A percentile compares a stretch with the other conserved stretches of the same genome.
Evolutionary conservation across 768 basidiomycete species (phyloP).

Genomic region (Nidularia pulvinata): DNA sequence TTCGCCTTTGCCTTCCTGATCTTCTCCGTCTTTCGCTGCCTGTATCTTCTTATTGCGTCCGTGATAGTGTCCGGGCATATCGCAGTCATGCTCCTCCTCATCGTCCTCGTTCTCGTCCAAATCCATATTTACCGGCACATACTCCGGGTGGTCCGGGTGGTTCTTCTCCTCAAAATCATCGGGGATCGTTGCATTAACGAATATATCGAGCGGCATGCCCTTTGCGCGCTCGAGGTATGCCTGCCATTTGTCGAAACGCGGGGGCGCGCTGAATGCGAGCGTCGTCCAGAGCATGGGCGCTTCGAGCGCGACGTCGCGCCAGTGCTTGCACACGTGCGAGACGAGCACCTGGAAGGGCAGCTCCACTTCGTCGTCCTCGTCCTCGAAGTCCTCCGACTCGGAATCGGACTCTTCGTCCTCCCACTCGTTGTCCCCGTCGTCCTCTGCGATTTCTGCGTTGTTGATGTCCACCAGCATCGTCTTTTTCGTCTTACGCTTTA

Average conservation of each 20-base stretch:
- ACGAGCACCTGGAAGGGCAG: conserved; percentile 35
- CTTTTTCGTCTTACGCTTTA: neutral
- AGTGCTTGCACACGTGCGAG: conserved; percentile 46
- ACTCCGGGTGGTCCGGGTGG: neutral
- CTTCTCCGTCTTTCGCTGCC: no score
- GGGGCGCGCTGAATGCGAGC: conserved; percentile 22
- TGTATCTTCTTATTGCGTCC: no score
- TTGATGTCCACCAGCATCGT: conserved; percentile 4
- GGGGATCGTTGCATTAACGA: conserved; percentile 22
- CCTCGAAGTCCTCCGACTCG: conserved; percentile 3
- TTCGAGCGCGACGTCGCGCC: conserved; percentile 38
- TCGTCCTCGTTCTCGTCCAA: neutral
- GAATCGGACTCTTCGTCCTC: conserved; percentile 9
- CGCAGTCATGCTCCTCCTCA: neutral
- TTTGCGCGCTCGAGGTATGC: conserved; percentile 43
- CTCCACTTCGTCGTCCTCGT: neutral
- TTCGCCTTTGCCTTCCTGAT: no score
- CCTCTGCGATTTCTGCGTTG: conserved; percentile 8
- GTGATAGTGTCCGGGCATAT: no score
- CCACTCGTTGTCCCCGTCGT: conserved; percentile 8
- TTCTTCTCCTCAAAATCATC: conserved; percentile 8
- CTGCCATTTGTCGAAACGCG: conserved; percentile 28
- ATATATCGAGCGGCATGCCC: conserved; percentile 38
- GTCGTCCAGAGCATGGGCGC: conserved; percentile 44
- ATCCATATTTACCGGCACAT: neutral